Percentiles rank a stretch among this genome's conserved stretches.
Evolutionary conservation across 2,329 filamentous ascomycete genomes (phyloP).

Genomic region (Ascochyta clinopodiicola): DNA sequence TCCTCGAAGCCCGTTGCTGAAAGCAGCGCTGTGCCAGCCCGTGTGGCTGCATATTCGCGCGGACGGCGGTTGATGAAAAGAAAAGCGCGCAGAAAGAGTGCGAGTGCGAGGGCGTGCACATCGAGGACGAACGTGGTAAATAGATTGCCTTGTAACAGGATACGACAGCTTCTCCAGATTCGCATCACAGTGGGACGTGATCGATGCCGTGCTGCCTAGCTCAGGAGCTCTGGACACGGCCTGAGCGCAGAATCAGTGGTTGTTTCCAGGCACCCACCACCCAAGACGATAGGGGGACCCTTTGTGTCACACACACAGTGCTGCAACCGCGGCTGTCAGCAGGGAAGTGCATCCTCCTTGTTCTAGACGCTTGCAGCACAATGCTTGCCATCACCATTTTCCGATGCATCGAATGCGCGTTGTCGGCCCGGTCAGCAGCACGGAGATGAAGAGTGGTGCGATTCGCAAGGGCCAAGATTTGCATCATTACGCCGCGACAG

Average conservation of each 20-base stretch:
- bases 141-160: slow-evolving; percentile 7
- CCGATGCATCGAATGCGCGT: not conserved
- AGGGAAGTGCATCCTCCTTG: slow-evolving; percentile 1
- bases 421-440: slow-evolving; percentile 5
- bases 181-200: slow-evolving; percentile 16
- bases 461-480: not conserved
- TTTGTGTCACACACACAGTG: not conserved
- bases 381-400: slow-evolving; percentile 2
- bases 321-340: slow-evolving; percentile 1
- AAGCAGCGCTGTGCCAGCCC: slow-evolving; percentile 4
- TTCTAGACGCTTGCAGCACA: slow-evolving; percentile 8
- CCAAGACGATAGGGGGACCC: slow-evolving; percentile 4
- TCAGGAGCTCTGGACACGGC: slow-evolving; percentile 2
- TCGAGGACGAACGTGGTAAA: slow-evolving; percentile 3
- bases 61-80: not conserved
- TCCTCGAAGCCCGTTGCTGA: not conserved
- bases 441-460: slow-evolving; percentile 16
- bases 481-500: not conserved
- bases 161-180: slow-evolving; percentile 20
- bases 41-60: not conserved
- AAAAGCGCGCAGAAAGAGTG: not conserved
- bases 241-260: slow-evolving; percentile 7
- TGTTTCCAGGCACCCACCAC: slow-evolving; percentile 7
- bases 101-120: not conserved
- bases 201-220: slow-evolving; percentile 15